Base-by-base conservation (phyloP, 2,329 filamentous ascomycete species). In the Lecanicillium sp. region DNA sequence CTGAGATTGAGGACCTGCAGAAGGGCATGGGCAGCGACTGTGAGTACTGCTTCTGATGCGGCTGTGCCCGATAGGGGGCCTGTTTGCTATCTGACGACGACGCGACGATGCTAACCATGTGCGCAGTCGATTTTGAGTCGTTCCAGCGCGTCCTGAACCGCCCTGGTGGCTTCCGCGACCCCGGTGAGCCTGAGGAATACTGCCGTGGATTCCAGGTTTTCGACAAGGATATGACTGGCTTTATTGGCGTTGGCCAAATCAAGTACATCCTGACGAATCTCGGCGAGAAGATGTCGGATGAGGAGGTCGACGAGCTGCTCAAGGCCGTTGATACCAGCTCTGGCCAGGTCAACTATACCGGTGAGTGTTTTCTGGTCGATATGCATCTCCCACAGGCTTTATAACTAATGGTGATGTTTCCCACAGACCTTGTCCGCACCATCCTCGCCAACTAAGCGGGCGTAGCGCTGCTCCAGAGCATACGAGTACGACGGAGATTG, bases 121-220 rank as follows among this genome's bases (percentile, higher is more conserved):
- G 17, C 29, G 5, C 50, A 97, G 92, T 98, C 68, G 92, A 97
- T 66, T 98, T 97, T 62, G 90, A 97, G 62, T 86, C 88, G 49
- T 98, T 98, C 73, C 81, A 85, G 64, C 92, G 92, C 66, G 81
- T 97, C 54, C 86, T 98, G 48, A 97, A 97, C 77, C 85, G 92
- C 48, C 92, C 92, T 27, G 89, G 89, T 60, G 92, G 92, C 55
- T 98, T 98, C 84, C 88, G 92, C 61, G 92, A 97, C 56, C 89
- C 92, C 3, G 92, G 92, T 60, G 89, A 96, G 68, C 90, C 92
- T 29, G 90, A 97, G 59, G 90, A 97, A 64, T 98, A 98, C 69
- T 95, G 90, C 66, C 86, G 90, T 46, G 92, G 92, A 40, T 98
- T 98, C 73, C 92, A 98, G 66, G 92, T 98, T 39, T 98, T 98